Base-by-base conservation (phyloP, 1,284 basidiomycete species). In the Ceratobasidium sp. region DNA sequence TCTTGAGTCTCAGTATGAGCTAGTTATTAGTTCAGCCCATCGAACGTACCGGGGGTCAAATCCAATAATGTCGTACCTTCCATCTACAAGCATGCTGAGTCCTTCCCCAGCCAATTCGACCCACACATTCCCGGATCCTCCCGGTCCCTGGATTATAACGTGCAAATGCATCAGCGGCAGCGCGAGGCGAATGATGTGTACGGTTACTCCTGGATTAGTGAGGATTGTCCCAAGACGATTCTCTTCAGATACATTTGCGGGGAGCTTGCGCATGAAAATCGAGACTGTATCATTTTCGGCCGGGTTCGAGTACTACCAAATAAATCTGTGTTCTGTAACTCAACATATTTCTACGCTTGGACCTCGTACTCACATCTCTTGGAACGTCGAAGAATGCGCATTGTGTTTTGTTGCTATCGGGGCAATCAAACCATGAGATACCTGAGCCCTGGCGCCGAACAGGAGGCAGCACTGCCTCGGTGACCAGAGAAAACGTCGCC, bases 261-360 rank as follows among this genome's bases (percentile, higher is more conserved):
- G 78, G 8, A 77, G 58, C 69, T 77, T 79, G n/a, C 78, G 75
- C 0, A 80, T 74, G 0, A 79, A 79, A 51, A 80, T 77, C 5
- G 76, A 76, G 46, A 79, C 76, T 0, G 66, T 74, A 14, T 71
- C 58, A n/a, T 49, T 43, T 9, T 56, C 43, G 2, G 46, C 2
- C 1, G 53, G 73, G 43, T 75, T 46, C 16, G 65, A 37, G 53
- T 76, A 65, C 63, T 65, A 53, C n/a, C 9, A 11, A 27, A 29
- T 24, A 11, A 27, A 29, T 24, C 22, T 1, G n/a, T 22, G 31
- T n/a, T 43, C 11, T 24, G 9, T 8, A 39, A 39, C 37, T 59
- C 8, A 9, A 22, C 8, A 14, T 22, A 49, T 19, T 59, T 43
- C n/a, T 46, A 24, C 24, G 11, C 43, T 9, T 13, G 0, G 22